Conservation (phyloP, 352 stramenopile species). For the Phytophthora sp. region DNA sequence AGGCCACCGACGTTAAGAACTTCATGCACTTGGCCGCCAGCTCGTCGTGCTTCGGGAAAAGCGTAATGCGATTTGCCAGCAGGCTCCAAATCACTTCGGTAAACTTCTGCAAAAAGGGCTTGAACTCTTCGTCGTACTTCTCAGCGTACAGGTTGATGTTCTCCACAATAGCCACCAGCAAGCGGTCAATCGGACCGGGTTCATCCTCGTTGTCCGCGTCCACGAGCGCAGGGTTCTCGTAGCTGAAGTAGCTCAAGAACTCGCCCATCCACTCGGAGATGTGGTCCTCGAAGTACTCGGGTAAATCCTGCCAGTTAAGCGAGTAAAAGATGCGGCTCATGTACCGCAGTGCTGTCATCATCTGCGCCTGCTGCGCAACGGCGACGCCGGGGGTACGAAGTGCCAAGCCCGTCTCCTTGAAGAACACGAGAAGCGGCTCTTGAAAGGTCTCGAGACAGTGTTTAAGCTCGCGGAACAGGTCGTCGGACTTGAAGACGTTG, state of each 20-base stretch:
- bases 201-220: slow-evolving; percentile 94
- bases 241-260: slow-evolving; percentile 96
- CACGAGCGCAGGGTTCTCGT: slow-evolving; percentile 93
- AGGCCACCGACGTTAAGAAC: slow-evolving; percentile 96
- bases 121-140: slow-evolving; percentile 99
- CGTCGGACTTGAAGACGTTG: slow-evolving; percentile 96
- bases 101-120: slow-evolving; percentile 95
- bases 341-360: slow-evolving; percentile 87
- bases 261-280: slow-evolving; percentile 96
- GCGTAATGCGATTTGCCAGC: slow-evolving; percentile 71
- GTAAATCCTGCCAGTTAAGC: slow-evolving; percentile 98
- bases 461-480: slow-evolving; percentile 95
- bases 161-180: slow-evolving; percentile 96
- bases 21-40: slow-evolving; percentile 97
- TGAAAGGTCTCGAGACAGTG: slow-evolving; percentile 95
- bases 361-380: slow-evolving; percentile 63
- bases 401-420: slow-evolving; percentile 68
- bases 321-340: slow-evolving; percentile 98
- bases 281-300: slow-evolving; percentile 99
- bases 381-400: slow-evolving; percentile 49
- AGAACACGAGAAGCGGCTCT: slow-evolving; percentile 78
- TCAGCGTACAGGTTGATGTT: slow-evolving; percentile 98
- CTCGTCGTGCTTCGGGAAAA: slow-evolving; percentile 94
- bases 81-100: slow-evolving; percentile 89
- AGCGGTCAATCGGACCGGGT: slow-evolving; percentile 90